Evolutionary conservation across 202 grass and related monocot genomes (phyloP), one percentile per base, ranked within the genome.

Genomic region (Zoysia matrella): DNA sequence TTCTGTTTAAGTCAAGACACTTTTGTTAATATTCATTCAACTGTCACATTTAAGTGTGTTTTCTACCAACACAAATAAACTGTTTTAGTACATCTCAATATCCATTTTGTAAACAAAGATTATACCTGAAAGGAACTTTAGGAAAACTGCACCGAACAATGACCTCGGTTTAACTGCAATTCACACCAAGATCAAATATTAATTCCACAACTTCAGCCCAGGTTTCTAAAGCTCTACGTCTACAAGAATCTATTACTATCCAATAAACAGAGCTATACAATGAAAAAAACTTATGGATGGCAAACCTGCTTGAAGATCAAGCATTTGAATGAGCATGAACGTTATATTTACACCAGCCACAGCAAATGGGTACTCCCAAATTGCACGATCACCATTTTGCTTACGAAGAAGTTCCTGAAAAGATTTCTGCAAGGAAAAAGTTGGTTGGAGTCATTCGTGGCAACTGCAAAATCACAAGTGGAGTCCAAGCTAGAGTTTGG

Each of bases 321-420:
- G 83, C 91, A 99, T 96, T 84, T 99, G 93, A 84, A 96, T 94
- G 8, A 99, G 22, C 22, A 30, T 30, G 22, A 30, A 30, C 22
- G 22, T 30, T 30, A 30, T 30, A 30, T 30, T 30, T 30, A 30
- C 22, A 30, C 22, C 22, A 30, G 22, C 22, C 22, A 30, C 22
- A 30, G 22, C 22, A 30, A 99, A 99, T 82, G 97, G 97, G 85
- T 99, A 99, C 78, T 99, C 97, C 93, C 97, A 99, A 65, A 99
- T 74, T 30, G 97, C 93, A 82, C 97, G 88, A 53, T 99, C 81
- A 79, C 97, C 97, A 73, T 99, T 89, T 88, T 96, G 97, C 84
- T 99, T 99, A 60, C 74, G 67, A 55, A 99, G 97, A 80, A 99
- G 91, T 22, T 99, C 97, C 74, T 99, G 89, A 77, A 96, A 99